A percentile compares a stretch with the other conserved stretches of the same genome.
Evolutionary conservation across 2,329 filamentous ascomycete genomes (phyloP).

Genomic region (Fusarium sp.): DNA sequence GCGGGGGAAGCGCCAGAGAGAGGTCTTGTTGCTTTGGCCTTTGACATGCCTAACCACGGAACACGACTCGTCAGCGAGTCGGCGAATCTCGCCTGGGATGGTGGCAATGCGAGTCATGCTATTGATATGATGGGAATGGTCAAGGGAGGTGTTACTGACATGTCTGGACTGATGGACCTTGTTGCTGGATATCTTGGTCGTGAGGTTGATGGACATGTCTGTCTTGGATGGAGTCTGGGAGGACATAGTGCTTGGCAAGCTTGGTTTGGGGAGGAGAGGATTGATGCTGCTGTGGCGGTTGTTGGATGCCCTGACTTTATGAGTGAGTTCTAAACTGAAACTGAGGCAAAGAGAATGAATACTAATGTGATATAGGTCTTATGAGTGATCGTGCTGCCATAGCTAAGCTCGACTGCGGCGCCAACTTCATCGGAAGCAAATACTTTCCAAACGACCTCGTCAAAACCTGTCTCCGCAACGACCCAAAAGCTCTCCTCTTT

Average conservation of each 20-base stretch:
- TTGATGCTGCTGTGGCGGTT: constrained; percentile 79
- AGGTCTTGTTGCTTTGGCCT: constrained; percentile 81
- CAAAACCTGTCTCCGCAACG: constrained; percentile 66
- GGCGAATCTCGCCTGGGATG: constrained; percentile 80
- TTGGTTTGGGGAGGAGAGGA: constrained; percentile 77
- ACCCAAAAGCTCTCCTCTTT: constrained; percentile 79
- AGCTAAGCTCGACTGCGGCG: constrained; percentile 64
- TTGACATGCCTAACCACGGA: constrained; percentile 95
- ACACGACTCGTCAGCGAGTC: constrained; percentile 69
- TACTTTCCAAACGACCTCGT: constrained; percentile 79
- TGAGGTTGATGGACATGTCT: constrained; percentile 69
- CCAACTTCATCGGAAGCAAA: constrained; percentile 74
- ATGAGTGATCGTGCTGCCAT: constrained; percentile 80
- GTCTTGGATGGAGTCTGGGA: constrained; percentile 83
- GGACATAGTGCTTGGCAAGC: constrained; percentile 89
- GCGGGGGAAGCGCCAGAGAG: constrained; percentile 39
- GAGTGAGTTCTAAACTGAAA: constrained; percentile 53
- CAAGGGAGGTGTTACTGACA: constrained; percentile 76
- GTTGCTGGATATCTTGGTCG: constrained; percentile 72
- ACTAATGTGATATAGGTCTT: constrained; percentile 54
- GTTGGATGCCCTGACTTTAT: constrained; percentile 92
- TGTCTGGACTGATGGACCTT: constrained; percentile 76
- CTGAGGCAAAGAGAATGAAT: background rate
- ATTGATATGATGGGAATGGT: constrained; percentile 90
- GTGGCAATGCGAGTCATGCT: constrained; percentile 81